Conservation (phyloP, 371 early-diverging fungal species). For the Circinella umbellata region DNA sequence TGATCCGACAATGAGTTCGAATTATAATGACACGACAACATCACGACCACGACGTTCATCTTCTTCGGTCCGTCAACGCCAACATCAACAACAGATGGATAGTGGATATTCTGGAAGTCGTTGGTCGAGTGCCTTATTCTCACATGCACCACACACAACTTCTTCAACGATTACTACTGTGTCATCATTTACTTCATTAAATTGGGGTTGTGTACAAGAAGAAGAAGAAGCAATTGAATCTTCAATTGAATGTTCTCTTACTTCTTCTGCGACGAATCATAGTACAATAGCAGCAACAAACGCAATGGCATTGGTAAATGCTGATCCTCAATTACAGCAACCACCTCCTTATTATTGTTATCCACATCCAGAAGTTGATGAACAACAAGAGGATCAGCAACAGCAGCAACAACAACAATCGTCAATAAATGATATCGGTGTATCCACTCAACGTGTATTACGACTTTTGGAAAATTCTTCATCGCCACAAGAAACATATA, state of each 20-base stretch:
- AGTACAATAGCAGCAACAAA: background rate
- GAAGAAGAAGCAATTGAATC: constrained; percentile 2
- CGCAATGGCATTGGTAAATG: background rate
- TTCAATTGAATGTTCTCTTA: background rate
- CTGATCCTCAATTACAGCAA: background rate
- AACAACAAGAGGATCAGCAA: background rate
- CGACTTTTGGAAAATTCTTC: background rate
- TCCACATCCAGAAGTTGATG: constrained; percentile 4
- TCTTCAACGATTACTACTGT: constrained; percentile 3
- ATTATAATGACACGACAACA: constrained; percentile 20
- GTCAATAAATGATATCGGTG: background rate
- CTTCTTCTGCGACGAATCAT: background rate
- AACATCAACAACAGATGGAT: constrained; percentile 3
- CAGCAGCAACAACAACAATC: background rate
- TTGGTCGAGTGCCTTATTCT: background rate
- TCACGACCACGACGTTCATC: constrained; percentile 10
- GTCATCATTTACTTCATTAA: background rate
- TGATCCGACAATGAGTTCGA: constrained; percentile 23
- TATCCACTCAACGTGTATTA: constrained; percentile 1
- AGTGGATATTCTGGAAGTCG: constrained; percentile 18
- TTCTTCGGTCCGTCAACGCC: background rate
- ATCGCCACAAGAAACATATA: constrained; percentile 10
- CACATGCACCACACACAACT: background rate
- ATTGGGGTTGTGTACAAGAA: background rate
- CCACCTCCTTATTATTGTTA: constrained; percentile 6